These are phyloP conservation scores for Sanghuangporus baumii DNA, from an alignment of 1,284 basidiomycete genomes.

Conservation along the genomic window DNA sequence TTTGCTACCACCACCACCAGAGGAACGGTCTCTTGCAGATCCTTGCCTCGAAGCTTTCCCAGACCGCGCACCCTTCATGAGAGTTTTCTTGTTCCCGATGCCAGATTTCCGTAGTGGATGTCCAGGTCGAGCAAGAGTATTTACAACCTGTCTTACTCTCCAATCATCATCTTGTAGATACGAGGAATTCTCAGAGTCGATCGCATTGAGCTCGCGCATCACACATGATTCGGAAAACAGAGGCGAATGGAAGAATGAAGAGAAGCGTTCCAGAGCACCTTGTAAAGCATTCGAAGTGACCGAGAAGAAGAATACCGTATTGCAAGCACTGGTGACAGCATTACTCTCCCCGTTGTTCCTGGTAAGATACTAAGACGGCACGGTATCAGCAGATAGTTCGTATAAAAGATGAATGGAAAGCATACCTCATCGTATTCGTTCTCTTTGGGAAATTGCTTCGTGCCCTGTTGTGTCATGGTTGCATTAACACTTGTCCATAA, in stretches of 20 bases:
- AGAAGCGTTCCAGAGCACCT: slow-evolving; percentile 86
- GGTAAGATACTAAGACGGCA: slow-evolving; percentile 61
- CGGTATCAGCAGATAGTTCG: not conserved
- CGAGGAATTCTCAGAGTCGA: slow-evolving; percentile 98
- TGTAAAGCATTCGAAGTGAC: slow-evolving; percentile 78
- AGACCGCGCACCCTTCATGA: slow-evolving; percentile 61
- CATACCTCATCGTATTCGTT: slow-evolving; percentile 84
- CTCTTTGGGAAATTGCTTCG: slow-evolving; percentile 79
- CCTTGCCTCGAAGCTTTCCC: slow-evolving; percentile 35
- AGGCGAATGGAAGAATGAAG: slow-evolving; percentile 92
- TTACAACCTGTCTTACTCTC: slow-evolving; percentile 96
- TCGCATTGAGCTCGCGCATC: slow-evolving; percentile 91
- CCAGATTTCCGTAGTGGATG: slow-evolving; percentile 95
- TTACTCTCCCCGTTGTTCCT: slow-evolving; percentile 91
- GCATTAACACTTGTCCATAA: too few relatives aligned
- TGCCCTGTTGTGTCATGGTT: slow-evolving; percentile 46
- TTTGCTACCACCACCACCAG: not conserved
- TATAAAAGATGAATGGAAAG: not conserved
- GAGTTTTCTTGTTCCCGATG: slow-evolving; percentile 82
- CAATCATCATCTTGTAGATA: slow-evolving; percentile 92
- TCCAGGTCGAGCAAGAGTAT: slow-evolving; percentile 73
- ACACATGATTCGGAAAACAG: slow-evolving; percentile 91
- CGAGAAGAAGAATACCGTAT: slow-evolving; percentile 93
- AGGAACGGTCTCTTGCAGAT: slow-evolving; percentile 17
- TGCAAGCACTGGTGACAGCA: slow-evolving; percentile 89